Percentiles rank a stretch among this genome's conserved stretches.
These are phyloP conservation scores for Penicillium samsonianum DNA, from an alignment of 495 filamentous ascomycete genomes.

Conservation along the genomic window DNA sequence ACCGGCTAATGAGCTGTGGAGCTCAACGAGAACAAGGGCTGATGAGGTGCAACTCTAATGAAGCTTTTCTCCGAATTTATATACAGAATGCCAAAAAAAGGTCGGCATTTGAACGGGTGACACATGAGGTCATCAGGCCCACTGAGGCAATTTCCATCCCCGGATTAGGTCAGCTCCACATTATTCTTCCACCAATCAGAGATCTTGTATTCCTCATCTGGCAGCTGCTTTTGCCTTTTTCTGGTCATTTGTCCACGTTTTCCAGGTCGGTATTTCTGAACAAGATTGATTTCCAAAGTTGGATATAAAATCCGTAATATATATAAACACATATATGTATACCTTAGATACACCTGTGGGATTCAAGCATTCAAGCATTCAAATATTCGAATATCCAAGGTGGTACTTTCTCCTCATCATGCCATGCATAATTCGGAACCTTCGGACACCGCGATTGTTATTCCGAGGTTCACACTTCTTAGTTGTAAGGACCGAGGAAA, in stretches of 20 bases:
- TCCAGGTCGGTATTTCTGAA: too few species aligned
- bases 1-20: not conserved
- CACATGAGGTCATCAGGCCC: conserved; percentile 24
- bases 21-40: not conserved
- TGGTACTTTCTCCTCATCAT: conserved; percentile 1
- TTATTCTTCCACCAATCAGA: conserved; percentile 24
- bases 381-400: too few species aligned
- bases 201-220: conserved; percentile 14
- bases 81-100: conserved; percentile 12
- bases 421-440: conserved; percentile 3
- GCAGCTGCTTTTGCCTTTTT: conserved; percentile 20
- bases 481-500: not conserved
- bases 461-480: conserved; percentile 5
- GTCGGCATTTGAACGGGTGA: conserved; percentile 24
- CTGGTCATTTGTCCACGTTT: too few species aligned
- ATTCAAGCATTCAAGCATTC: too few species aligned
- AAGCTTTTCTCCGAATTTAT: not conserved
- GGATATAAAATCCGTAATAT: not conserved
- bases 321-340: not conserved
- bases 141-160: conserved; percentile 14
- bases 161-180: conserved; percentile 18
- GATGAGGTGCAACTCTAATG: not conserved
- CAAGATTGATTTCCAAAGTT: too few species aligned
- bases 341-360: not conserved
- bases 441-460: conserved; percentile 6